Evolutionary conservation across 306 rosid species (phyloP).

Genomic region (Quercus variabilis): DNA sequence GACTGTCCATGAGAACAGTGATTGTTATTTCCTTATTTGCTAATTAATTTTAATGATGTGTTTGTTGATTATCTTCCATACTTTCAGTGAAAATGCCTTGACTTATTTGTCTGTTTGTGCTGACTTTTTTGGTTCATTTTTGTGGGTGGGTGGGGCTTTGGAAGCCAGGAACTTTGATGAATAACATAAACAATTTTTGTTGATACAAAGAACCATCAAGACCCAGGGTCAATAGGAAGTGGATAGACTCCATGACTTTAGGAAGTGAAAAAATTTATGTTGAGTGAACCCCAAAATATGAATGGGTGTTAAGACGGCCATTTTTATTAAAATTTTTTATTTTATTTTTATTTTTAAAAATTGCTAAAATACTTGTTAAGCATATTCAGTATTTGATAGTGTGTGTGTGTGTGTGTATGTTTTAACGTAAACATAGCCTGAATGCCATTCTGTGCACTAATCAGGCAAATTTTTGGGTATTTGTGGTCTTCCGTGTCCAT

Average conservation of each 20-base stretch:
- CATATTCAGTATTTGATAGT: background rate
- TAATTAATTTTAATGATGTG: background rate
- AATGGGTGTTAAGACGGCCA: background rate
- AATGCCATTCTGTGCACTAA: too few relatives aligned
- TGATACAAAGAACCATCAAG: background rate
- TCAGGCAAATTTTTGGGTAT: too few relatives aligned
- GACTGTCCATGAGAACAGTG: background rate
- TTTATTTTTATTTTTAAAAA: background rate
- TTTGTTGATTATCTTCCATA: background rate
- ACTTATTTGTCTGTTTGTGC: background rate
- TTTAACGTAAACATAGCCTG: background rate
- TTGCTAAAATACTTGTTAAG: background rate
- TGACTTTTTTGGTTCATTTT: background rate
- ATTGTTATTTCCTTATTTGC: background rate
- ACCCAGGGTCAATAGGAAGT: background rate
- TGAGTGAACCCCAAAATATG: background rate
- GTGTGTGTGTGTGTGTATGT: background rate
- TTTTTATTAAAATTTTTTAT: background rate
- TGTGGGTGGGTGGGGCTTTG: background rate
- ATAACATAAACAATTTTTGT: background rate
- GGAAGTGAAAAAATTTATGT: background rate
- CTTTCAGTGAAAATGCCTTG: background rate
- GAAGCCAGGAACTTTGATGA: background rate
- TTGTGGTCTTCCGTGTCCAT: too few relatives aligned
- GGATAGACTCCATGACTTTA: background rate